Conservation (phyloP, 1,284 basidiomycete genomes). For the Naganishia sp. region DNA sequence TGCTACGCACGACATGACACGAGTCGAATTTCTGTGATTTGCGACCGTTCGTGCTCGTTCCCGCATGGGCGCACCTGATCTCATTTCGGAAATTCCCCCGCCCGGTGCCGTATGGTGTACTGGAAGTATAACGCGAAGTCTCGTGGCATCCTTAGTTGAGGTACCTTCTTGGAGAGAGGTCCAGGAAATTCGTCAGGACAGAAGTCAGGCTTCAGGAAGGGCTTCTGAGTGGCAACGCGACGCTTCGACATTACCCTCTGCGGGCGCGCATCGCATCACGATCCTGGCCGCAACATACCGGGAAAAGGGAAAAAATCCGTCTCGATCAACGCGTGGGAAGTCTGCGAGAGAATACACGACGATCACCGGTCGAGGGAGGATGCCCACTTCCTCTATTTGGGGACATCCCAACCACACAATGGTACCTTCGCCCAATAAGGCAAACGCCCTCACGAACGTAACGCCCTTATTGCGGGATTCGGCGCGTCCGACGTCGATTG, state of each 20-base stretch:
- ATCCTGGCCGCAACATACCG: not conserved
- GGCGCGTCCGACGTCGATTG: slow-evolving; percentile 5
- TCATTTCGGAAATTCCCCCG: slow-evolving; percentile 7
- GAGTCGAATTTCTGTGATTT: too few species aligned
- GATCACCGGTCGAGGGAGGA: slow-evolving; percentile 5
- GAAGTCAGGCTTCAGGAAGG: too few species aligned
- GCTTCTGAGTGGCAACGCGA: too few species aligned
- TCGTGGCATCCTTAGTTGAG: not conserved
- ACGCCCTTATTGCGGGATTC: slow-evolving; percentile 11
- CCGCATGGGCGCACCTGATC: not conserved
- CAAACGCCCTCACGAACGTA: not conserved
- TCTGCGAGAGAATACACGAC: not conserved
- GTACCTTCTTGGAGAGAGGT: not conserved
- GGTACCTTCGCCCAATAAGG: slow-evolving; percentile 12
- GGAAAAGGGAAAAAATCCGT: not conserved
- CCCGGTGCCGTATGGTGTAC: not conserved
- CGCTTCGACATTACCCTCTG: not conserved
- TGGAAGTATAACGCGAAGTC: not conserved
- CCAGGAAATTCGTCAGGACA: too few species aligned
- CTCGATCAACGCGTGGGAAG: not conserved
- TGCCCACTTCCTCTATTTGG: slow-evolving; percentile 24
- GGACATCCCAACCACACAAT: slow-evolving; percentile 16
- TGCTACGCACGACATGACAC: too few species aligned
- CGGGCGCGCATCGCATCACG: not conserved
- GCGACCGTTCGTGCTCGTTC: too few species aligned